Base-by-base conservation (phyloP, 345 rosid genomes). In the Dipteronia dyeriana region DNA sequence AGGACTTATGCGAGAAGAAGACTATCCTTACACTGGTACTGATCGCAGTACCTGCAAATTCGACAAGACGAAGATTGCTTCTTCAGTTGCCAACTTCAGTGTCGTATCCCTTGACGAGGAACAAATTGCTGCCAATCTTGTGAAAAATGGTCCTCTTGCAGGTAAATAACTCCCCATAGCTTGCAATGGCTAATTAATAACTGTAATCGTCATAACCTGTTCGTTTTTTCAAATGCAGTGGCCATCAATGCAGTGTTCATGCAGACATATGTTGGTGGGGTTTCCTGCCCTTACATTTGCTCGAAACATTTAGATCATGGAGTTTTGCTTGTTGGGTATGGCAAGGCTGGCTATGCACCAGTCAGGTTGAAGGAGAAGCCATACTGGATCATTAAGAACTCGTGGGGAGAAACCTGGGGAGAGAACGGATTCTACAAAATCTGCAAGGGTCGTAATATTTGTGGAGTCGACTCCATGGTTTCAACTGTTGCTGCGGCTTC, bases 51-150 rank as follows among this genome's bases (percentile, higher is more conserved):
- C 88, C 79, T 95, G 98, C 87, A 90, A 95, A 77, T 84, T 95
- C 34, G 94, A 93, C 88, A 88, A 93, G 87, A 70, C 84, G 64
- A 95, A 93, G 90, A 80, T 95, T 75, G 98, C 83, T 23, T 94
- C 97, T 23, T 84, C 83, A 43, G 98, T 93, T 63, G 85, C 98
- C 71, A 95, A 95, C 87, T 95, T 93, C 84, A 91, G 97, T 20
- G 97, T 91, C 25, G 86, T 95, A 45, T 93, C 98, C 53, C 85
- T 87, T 19, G 92, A 95, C 16, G 98, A 95, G 80, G 94, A 91
- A 49, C 97, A 93, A 85, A 95, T 95, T 17, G 94, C 98, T 39
- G 97, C 98, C 2, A 95, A 95, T 80, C 93, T 95, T n/a, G 97
- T 95, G 74, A 86, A 86, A 75, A 88, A 88, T 17, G 98, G 98